Evolutionary conservation across 768 basidiomycete species (phyloP).

Genomic region (Mycena floridula): DNA sequence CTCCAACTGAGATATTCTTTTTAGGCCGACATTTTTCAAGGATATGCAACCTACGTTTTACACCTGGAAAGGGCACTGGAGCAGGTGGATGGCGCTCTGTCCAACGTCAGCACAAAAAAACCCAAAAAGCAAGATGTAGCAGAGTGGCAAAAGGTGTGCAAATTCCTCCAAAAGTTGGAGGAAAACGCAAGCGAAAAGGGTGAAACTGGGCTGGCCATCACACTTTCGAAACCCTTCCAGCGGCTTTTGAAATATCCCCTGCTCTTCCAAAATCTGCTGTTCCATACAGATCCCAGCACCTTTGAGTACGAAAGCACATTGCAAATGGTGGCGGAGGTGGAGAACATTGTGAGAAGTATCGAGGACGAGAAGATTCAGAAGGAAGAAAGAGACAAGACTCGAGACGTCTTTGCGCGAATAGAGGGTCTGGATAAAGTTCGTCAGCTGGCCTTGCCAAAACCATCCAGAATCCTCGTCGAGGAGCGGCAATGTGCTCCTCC

Average conservation of each 20-base stretch:
- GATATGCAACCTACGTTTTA: slow-evolving; percentile 92
- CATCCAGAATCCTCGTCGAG: slow-evolving; percentile 80
- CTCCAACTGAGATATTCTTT: slow-evolving; percentile 4
- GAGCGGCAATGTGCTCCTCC: slow-evolving; percentile 55
- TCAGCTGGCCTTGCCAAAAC: slow-evolving; percentile 87
- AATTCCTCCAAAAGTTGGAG: slow-evolving; percentile 72
- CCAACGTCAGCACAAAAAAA: slow-evolving; percentile 60
- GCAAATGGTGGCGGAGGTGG: slow-evolving; percentile 96
- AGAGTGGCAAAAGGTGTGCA: slow-evolving; percentile 75
- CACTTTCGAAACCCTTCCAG: slow-evolving; percentile 95
- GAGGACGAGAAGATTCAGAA: slow-evolving; percentile 98
- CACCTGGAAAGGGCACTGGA: slow-evolving; percentile 88
- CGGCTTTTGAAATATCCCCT: slow-evolving; percentile 94
- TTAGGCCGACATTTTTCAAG: slow-evolving; percentile 88
- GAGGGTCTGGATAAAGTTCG: slow-evolving; percentile 93
- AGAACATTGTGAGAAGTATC: slow-evolving; percentile 91
- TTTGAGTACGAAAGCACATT: slow-evolving; percentile 96
- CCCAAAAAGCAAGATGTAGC: slow-evolving; percentile 77
- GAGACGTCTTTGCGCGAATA: slow-evolving; percentile 93
- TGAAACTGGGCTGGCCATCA: slow-evolving; percentile 92
- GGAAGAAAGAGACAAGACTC: slow-evolving; percentile 91
- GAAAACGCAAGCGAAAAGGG: slow-evolving; percentile 76
- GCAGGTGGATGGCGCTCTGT: slow-evolving; percentile 77
- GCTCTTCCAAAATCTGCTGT: slow-evolving; percentile 94
- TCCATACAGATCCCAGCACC: slow-evolving; percentile 94